A percentile compares a stretch with the other conserved stretches of the same genome.
Evolutionary conservation across 495 filamentous ascomycete species (phyloP).

Genomic region (Xylaria palmicola): DNA sequence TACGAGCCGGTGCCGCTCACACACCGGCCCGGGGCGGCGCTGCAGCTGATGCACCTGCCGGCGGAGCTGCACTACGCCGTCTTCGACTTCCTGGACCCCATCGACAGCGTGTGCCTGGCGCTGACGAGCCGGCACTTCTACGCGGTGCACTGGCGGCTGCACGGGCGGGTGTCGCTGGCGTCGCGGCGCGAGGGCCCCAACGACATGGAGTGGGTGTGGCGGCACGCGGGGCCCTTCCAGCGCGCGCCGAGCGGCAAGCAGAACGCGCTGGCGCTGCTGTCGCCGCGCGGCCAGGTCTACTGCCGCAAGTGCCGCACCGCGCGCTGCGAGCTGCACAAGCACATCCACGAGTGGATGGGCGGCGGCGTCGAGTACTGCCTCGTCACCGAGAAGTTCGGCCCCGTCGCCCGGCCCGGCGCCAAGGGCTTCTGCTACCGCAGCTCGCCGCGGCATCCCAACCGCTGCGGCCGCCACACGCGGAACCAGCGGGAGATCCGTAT

Average conservation of each 20-base stretch:
- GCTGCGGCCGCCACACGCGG: constrained; percentile 49
- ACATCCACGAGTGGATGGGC: constrained; percentile 54
- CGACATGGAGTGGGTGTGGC: constrained; percentile 56
- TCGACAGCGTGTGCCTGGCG: constrained; percentile 55
- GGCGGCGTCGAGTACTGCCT: constrained; percentile 48
- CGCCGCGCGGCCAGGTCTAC: constrained; percentile 46
- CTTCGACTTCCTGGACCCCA: constrained; percentile 53
- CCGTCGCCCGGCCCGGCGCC: constrained; percentile 34
- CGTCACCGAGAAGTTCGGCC: constrained; percentile 50
- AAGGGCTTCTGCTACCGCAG: constrained; percentile 48
- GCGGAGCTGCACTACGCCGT: constrained; percentile 58
- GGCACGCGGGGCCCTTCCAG: constrained; percentile 41
- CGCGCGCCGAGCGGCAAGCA: constrained; percentile 23
- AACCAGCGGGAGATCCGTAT: constrained; percentile 28
- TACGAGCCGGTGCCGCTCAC: constrained; percentile 43
- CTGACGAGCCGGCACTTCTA: constrained; percentile 52
- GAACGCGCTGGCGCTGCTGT: constrained; percentile 37
- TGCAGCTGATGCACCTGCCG: constrained; percentile 50
- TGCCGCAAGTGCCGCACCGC: constrained; percentile 53
- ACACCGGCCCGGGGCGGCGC: constrained; percentile 33
- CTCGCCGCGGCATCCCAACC: constrained; percentile 45
- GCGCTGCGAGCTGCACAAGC: constrained; percentile 54
- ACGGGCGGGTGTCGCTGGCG: constrained; percentile 49
- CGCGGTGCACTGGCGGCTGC: constrained; percentile 48
- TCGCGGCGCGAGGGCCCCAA: constrained; percentile 52